Conservation (phyloP, 192 early-diverging fungal genomes). For the Rhizoclosmatium globosum region DNA sequence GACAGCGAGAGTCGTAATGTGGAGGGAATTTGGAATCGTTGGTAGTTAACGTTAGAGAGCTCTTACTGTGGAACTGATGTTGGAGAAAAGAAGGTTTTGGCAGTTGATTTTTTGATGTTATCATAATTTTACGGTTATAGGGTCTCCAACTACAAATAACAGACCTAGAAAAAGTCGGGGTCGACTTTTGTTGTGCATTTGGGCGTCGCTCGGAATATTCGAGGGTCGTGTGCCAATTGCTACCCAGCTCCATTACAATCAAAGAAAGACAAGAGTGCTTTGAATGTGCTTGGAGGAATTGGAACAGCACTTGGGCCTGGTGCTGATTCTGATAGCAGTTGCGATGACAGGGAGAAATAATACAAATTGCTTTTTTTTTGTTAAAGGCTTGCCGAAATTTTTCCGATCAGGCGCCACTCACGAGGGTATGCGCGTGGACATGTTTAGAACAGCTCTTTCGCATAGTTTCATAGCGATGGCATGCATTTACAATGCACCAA, state of each 20-base stretch:
- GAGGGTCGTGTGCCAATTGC: slow-evolving; percentile 35
- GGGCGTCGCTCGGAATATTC: slow-evolving; percentile 36
- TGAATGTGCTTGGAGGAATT: neutral
- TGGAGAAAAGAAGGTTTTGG: slow-evolving; percentile 54
- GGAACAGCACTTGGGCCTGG: neutral
- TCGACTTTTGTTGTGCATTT: slow-evolving; percentile 50
- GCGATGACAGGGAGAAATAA: neutral
- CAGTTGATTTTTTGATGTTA: neutral
- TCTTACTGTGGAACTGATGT: slow-evolving; percentile 60
- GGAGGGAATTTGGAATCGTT: slow-evolving; percentile 54
- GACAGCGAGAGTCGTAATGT: slow-evolving; percentile 59
- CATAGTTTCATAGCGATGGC: no score
- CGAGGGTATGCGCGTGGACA: no score
- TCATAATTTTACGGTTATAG: slow-evolving; percentile 27
- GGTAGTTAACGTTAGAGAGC: slow-evolving; percentile 58
- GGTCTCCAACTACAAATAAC: slow-evolving; percentile 54
- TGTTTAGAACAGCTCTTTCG: no score
- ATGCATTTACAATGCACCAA: no score
- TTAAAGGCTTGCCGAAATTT: no score
- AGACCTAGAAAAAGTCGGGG: slow-evolving; percentile 53
- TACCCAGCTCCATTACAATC: neutral
- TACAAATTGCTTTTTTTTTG: no score
- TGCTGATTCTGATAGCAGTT: slow-evolving; percentile 6
- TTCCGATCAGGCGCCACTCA: no score
- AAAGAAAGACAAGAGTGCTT: neutral